Evolutionary conservation across 2,329 filamentous ascomycete species (phyloP).

Genomic region (Ascochyta fabae): DNA sequence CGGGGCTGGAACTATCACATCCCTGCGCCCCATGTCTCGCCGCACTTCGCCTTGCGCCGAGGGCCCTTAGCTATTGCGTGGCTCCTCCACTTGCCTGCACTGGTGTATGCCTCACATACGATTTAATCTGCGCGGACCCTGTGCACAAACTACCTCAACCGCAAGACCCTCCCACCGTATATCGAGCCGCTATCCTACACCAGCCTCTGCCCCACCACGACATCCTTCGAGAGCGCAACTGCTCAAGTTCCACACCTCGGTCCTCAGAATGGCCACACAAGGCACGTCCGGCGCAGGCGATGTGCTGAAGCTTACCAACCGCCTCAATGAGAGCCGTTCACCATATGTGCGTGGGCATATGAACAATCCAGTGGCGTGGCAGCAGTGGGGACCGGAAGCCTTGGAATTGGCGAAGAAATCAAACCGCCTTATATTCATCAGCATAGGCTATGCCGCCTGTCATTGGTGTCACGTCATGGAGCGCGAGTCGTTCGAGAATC

Average conservation of each 20-base stretch:
- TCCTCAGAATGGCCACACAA: slow-evolving; percentile 42
- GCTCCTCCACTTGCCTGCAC: slow-evolving; percentile 11
- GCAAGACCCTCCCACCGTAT: slow-evolving; percentile 13
- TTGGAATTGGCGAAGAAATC: slow-evolving; percentile 77
- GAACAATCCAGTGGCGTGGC: slow-evolving; percentile 88
- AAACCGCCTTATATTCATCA: slow-evolving; percentile 90
- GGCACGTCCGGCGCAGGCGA: slow-evolving; percentile 28
- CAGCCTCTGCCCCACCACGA: slow-evolving; percentile 20
- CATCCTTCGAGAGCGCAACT: slow-evolving; percentile 26
- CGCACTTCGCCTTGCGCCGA: slow-evolving; percentile 13
- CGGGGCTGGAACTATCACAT: slow-evolving; percentile 12
- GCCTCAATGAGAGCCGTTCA: slow-evolving; percentile 66
- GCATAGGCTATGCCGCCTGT: slow-evolving; percentile 93
- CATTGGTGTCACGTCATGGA: slow-evolving; percentile 94
- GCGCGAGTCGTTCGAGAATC: slow-evolving; percentile 86
- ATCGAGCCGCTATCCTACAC: slow-evolving; percentile 3
- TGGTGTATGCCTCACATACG: slow-evolving; percentile 39
- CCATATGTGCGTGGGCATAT: slow-evolving; percentile 77
- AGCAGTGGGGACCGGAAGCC: slow-evolving; percentile 80
- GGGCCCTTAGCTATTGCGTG: slow-evolving; percentile 1
- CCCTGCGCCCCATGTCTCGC: slow-evolving; percentile 16
- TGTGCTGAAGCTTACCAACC: slow-evolving; percentile 58
- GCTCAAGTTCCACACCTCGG: slow-evolving; percentile 33
- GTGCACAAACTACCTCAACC: slow-evolving; percentile 21
- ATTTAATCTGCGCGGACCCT: slow-evolving; percentile 38